Percentiles rank a stretch among this genome's conserved stretches.
Evolutionary conservation across 2,329 filamentous ascomycete genomes (phyloP).

Genomic region (Colletotrichum gigasporum): DNA sequence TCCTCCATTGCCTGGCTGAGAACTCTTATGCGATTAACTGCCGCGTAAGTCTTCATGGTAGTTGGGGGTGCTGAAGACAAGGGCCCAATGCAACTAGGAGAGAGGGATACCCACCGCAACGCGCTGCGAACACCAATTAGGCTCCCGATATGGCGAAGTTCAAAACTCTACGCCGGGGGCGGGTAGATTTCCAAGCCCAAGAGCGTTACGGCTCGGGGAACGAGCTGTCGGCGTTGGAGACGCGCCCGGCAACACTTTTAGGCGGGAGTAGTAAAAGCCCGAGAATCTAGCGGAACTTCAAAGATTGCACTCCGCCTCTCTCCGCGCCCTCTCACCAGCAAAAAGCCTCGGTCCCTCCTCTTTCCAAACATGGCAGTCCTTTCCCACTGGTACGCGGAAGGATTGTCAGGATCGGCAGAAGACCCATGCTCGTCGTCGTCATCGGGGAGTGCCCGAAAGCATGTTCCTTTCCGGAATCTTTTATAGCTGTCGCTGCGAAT

Average conservation of each 20-base stretch:
- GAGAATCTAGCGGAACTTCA: too few relatives aligned
- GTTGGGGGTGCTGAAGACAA: background rate
- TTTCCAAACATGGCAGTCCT: background rate
- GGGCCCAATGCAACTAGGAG: background rate
- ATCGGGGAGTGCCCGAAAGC: background rate
- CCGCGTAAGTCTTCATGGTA: background rate
- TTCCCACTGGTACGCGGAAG: background rate
- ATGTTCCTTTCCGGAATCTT: too few relatives aligned
- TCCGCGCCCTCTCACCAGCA: background rate
- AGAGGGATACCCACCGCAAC: background rate
- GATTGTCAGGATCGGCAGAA: background rate
- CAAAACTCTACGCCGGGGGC: background rate
- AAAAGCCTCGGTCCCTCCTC: background rate
- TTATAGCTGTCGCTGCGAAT: background rate
- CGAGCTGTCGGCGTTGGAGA: background rate
- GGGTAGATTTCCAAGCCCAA: background rate
- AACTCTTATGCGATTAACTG: background rate
- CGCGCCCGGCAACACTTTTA: background rate
- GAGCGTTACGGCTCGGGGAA: background rate
- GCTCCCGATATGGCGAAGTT: background rate
- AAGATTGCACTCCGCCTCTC: too few relatives aligned
- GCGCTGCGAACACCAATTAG: background rate
- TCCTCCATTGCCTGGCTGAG: too few relatives aligned
- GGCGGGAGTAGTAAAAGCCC: background rate
- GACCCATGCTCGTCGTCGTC: background rate